Evolutionary conservation across 1,284 basidiomycete species (phyloP).

Genomic region (Malassezia slooffiae): DNA sequence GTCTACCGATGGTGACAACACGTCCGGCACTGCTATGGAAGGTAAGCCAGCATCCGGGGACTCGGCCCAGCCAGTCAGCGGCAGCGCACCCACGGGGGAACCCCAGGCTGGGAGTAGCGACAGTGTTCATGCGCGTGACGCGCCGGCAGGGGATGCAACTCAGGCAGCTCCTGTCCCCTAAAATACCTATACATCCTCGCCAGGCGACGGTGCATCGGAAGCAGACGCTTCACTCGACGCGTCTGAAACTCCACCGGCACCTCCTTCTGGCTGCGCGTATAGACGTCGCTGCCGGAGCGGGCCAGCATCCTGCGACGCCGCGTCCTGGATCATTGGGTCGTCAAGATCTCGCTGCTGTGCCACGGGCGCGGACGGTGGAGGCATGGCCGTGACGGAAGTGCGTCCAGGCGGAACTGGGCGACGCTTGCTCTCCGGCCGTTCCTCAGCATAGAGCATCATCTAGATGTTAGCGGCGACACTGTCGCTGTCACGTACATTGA

Average conservation of each 20-base stretch:
- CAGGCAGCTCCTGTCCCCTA: too few species aligned
- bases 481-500: slow-evolving; percentile 1
- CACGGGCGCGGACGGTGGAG: not conserved
- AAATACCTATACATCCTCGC: too few species aligned
- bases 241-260: slow-evolving; percentile 7
- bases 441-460: slow-evolving; percentile 8
- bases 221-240: slow-evolving; percentile 12
- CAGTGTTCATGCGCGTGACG: too few species aligned
- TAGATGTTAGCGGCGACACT: not conserved
- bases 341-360: slow-evolving; percentile 11
- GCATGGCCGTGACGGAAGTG: too few species aligned
- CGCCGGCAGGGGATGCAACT: too few species aligned
- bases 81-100: too few species aligned
- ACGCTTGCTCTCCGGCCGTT: not conserved
- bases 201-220: too few species aligned
- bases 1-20: too few species aligned
- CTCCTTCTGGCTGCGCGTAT: slow-evolving; percentile 1
- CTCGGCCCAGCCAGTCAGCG: too few species aligned
- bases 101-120: too few species aligned
- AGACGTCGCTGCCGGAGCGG: slow-evolving; percentile 5
- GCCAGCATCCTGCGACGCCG: not conserved
- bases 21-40: too few species aligned
- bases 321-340: slow-evolving; percentile 8
- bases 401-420: not conserved
- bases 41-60: too few species aligned